These are phyloP conservation scores for Vaccinium corymbosum DNA, from an alignment of 148 eudicot genomes.

Conservation along the genomic window DNA sequence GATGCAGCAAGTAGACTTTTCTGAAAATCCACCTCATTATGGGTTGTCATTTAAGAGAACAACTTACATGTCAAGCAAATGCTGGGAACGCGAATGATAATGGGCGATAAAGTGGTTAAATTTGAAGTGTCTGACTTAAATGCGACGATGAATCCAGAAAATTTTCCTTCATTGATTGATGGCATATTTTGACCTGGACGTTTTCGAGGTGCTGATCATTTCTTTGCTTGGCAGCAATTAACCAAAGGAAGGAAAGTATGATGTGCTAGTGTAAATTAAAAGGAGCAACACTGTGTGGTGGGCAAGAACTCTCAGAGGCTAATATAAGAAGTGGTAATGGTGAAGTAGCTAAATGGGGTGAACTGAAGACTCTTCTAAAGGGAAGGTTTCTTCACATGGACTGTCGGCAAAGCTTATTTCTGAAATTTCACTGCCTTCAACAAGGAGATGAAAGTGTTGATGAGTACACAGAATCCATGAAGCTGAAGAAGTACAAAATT, in stretches of 20 bases:
- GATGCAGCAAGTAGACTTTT: neutral
- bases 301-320: neutral
- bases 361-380: neutral
- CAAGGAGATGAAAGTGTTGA: neutral
- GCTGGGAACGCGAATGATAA: neutral
- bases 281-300: neutral
- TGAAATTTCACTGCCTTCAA: neutral
- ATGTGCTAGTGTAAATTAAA: neutral
- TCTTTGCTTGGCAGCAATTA: neutral
- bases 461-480: neutral
- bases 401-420: neutral
- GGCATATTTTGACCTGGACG: neutral
- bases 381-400: neutral
- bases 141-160: neutral
- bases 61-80: neutral
- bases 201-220: neutral
- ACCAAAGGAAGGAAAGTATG: neutral
- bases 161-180: neutral
- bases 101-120: neutral
- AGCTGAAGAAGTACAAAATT: neutral
- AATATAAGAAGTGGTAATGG: neutral
- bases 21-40: neutral
- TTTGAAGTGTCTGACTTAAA: neutral
- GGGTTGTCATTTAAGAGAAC: neutral
- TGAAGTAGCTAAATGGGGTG: neutral